A percentile compares a stretch with the other conserved stretches of the same genome.
These are phyloP conservation scores for Suillus fuscotomentosus DNA, from an alignment of 768 basidiomycete species.

Conservation along the genomic window DNA sequence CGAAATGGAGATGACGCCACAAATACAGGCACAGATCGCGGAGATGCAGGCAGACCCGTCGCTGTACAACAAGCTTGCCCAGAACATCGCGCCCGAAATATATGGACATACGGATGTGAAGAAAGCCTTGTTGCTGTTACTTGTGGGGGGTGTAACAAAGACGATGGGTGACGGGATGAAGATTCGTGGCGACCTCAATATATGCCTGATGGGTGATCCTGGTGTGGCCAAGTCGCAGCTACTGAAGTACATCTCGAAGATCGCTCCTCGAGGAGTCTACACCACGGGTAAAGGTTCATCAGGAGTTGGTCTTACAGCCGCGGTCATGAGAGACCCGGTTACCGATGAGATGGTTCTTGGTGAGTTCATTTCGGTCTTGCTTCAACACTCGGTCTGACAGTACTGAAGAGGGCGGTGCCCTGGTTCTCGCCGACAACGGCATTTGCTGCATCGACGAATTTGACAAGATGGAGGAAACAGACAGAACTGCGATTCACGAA, in stretches of 20 bases:
- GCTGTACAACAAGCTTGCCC: slow-evolving; percentile 86
- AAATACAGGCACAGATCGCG: slow-evolving; percentile 67
- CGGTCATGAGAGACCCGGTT: slow-evolving; percentile 98
- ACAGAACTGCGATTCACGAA: slow-evolving; percentile 98
- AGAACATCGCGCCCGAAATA: slow-evolving; percentile 97
- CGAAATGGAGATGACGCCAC: slow-evolving; percentile 90
- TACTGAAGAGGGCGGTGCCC: slow-evolving; percentile 91
- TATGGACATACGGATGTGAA: slow-evolving; percentile 98
- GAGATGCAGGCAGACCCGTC: slow-evolving; percentile 71
- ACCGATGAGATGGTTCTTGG: slow-evolving; percentile 99
- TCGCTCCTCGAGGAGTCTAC: slow-evolving; percentile 96
- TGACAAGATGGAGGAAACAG: slow-evolving; percentile 99
- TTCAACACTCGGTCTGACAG: slow-evolving; percentile 11
- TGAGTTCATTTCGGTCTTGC: slow-evolving; percentile 38
- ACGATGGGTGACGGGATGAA: slow-evolving; percentile 97
- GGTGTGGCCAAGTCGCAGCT: slow-evolving; percentile 98
- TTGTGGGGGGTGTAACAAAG: slow-evolving; percentile 97
- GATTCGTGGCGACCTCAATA: slow-evolving; percentile 95
- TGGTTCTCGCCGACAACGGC: slow-evolving; percentile 97
- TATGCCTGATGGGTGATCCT: slow-evolving; percentile 99
- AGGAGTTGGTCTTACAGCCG: slow-evolving; percentile 97
- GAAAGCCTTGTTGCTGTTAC: slow-evolving; percentile 86
- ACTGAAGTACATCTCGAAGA: slow-evolving; percentile 97
- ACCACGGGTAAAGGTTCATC: slow-evolving; percentile 99
- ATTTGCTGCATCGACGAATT: slow-evolving; percentile 99